Percentiles rank a stretch among this genome's conserved stretches.
These are phyloP conservation scores for Rhododendron griersonianum DNA, from an alignment of 148 eudicot species.

Conservation along the genomic window DNA sequence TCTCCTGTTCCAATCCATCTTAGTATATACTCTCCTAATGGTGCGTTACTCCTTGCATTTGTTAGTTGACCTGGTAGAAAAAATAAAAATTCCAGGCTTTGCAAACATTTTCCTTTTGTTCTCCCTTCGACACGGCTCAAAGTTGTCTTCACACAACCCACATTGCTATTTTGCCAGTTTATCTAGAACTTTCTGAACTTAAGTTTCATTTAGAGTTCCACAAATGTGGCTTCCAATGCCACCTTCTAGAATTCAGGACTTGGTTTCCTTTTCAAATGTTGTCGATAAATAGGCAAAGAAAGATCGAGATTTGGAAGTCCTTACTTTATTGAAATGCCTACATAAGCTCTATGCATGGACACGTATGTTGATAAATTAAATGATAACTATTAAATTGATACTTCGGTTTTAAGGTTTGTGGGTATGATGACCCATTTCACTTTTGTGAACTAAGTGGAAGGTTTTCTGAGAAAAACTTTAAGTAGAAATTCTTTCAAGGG, in stretches of 20 bases:
- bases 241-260: not conserved
- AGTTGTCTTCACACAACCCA: not conserved
- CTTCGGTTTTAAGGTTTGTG: not conserved
- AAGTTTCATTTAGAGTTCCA: not conserved
- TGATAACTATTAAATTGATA: not conserved
- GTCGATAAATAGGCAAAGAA: not conserved
- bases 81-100: not conserved
- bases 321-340: not conserved
- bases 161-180: not conserved
- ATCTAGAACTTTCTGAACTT: not conserved
- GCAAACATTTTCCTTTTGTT: not conserved
- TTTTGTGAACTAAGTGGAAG: not conserved
- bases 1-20: slow-evolving; percentile 98
- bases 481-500: not conserved
- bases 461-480: not conserved
- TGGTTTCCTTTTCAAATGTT: not conserved
- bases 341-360: not conserved
- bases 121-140: not conserved
- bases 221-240: not conserved
- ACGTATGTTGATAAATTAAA: not conserved
- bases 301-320: not conserved
- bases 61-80: not conserved
- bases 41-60: slow-evolving; percentile 26
- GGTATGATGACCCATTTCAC: not conserved
- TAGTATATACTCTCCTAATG: slow-evolving; percentile 86